A percentile compares a stretch with the other conserved stretches of the same genome.
phyloP scores from a whole-genome alignment of 1,284 basidiomycete genomes.

The Apiotrichum veenhuisii region DNA sequence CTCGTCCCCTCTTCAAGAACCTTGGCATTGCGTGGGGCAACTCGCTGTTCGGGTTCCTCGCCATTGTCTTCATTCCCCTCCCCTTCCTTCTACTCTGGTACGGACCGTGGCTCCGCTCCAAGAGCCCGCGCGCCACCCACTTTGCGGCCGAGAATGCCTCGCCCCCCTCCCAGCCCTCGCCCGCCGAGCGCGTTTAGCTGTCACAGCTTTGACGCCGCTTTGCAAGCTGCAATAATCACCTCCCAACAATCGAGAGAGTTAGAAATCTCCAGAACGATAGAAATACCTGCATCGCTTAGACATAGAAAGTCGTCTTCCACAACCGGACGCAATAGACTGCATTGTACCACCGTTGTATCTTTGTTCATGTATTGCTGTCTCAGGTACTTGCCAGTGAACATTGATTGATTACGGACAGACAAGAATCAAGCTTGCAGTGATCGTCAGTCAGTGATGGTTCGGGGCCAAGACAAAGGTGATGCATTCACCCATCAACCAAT shows the following conservation, averaged over 20 bases:
- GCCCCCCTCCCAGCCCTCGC: neutral
- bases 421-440: too few species aligned
- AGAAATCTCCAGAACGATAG: too few species aligned
- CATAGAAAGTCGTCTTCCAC: neutral
- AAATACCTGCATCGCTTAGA: neutral
- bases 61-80: slow-evolving; percentile 32
- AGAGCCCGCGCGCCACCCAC: slow-evolving; percentile 12
- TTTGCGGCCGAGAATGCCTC: too few species aligned
- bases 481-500: too few species aligned
- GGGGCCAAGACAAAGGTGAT: too few species aligned
- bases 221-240: too few species aligned
- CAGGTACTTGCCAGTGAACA: neutral
- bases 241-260: too few species aligned
- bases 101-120: slow-evolving; percentile 51
- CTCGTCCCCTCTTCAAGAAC: slow-evolving; percentile 43
- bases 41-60: slow-evolving; percentile 40
- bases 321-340: slow-evolving; percentile 3
- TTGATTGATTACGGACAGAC: too few species aligned
- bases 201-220: neutral
- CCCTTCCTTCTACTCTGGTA: slow-evolving; percentile 48
- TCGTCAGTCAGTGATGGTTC: too few species aligned
- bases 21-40: slow-evolving; percentile 49
- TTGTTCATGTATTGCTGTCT: slow-evolving; percentile 4
- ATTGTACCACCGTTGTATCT: slow-evolving; percentile 1
- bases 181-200: neutral